Percentiles rank a stretch among this genome's conserved stretches.
These are phyloP conservation scores for Vigna unguiculata DNA, from an alignment of 306 rosid genomes.

Conservation along the genomic window DNA sequence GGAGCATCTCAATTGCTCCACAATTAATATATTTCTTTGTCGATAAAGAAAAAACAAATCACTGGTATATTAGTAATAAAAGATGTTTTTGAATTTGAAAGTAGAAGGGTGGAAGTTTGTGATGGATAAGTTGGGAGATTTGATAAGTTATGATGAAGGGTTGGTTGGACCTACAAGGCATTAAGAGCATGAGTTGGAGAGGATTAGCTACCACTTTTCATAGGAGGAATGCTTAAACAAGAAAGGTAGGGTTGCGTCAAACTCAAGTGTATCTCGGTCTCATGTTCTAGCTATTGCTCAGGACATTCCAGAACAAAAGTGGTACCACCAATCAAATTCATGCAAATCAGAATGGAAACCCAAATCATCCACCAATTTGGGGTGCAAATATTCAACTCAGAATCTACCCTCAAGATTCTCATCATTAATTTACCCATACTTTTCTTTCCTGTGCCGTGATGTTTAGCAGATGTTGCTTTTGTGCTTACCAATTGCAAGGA, in stretches of 20 bases:
- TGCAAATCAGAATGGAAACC: conserved; percentile 6
- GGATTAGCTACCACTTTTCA: conserved; percentile 33
- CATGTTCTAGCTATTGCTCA: not conserved
- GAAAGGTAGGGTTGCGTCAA: not conserved
- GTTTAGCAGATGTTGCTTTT: not conserved
- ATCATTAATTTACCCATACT: not conserved
- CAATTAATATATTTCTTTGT: too few relatives aligned
- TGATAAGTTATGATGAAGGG: conserved; percentile 26
- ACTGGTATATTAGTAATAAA: not conserved
- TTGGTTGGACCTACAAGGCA: conserved; percentile 44
- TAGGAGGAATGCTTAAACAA: conserved; percentile 21
- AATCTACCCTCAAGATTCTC: conserved; percentile 18
- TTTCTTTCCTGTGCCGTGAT: not conserved
- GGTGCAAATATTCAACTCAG: conserved; percentile 38
- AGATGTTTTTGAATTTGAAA: conserved; percentile 17
- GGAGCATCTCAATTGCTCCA: too few relatives aligned
- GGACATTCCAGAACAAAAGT: conserved; percentile 26
- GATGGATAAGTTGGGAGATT: conserved; percentile 34
- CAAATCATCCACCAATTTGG: conserved; percentile 30
- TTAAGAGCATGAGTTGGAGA: conserved; percentile 20
- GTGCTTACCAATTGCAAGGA: too few relatives aligned
- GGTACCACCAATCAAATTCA: conserved; percentile 25
- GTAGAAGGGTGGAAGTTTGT: conserved; percentile 15
- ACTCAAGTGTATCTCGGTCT: not conserved
- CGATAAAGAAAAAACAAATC: too few relatives aligned